A percentile compares a stretch with the other conserved stretches of the same genome.
phyloP scores from a whole-genome alignment of 2,329 filamentous ascomycete species.

The Domatiomyces catenatus region DNA sequence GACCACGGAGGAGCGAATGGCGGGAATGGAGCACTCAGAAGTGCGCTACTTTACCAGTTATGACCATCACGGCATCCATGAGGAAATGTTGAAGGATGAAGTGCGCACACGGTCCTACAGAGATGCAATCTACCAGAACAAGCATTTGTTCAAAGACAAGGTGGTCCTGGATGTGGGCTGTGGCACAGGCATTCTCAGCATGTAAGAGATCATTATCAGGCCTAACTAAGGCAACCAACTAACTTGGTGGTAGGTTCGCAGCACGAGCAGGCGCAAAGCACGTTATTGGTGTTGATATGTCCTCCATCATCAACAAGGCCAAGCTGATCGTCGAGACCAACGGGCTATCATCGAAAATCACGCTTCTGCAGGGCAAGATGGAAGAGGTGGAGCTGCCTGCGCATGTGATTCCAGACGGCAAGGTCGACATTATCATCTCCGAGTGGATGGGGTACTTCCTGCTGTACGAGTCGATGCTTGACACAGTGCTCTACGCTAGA shows the following conservation, averaged over 20 bases:
- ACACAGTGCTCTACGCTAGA: constrained; percentile 91
- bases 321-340: constrained; percentile 86
- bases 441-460: constrained; percentile 99
- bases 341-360: constrained; percentile 90
- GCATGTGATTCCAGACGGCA: constrained; percentile 35
- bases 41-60: constrained; percentile 99
- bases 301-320: constrained; percentile 97
- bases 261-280: constrained; percentile 93
- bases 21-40: constrained; percentile 74
- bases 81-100: constrained; percentile 49
- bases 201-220: constrained; percentile 40
- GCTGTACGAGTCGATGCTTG: constrained; percentile 96
- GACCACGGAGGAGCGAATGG: constrained; percentile 33
- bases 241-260: constrained; percentile 57
- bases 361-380: constrained; percentile 97
- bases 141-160: constrained; percentile 82
- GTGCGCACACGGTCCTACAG: constrained; percentile 93
- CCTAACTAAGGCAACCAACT: neutral
- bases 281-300: constrained; percentile 98
- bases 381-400: constrained; percentile 90
- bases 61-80: constrained; percentile 72
- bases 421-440: constrained; percentile 98
- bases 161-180: constrained; percentile 94
- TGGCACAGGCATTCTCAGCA: constrained; percentile 94
- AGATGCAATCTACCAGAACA: constrained; percentile 94